Evolutionary conservation across 441 rosid species (phyloP).

Genomic region (Adansonia gregorii): DNA sequence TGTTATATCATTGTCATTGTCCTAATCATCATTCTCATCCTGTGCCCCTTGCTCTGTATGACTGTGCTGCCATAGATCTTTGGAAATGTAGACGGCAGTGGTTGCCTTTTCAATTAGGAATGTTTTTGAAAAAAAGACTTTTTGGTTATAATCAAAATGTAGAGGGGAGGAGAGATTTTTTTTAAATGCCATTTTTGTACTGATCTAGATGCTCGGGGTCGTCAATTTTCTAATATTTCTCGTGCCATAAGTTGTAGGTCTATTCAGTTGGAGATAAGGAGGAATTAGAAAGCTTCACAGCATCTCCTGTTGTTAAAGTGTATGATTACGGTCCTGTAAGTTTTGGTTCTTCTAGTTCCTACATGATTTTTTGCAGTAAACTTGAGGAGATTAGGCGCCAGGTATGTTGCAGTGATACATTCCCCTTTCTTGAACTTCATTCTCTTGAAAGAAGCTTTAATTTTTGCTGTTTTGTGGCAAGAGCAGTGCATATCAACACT

Average conservation of each 20-base stretch:
- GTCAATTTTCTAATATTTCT: conserved; percentile 22
- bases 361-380: conserved; percentile 36
- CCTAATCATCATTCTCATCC: background rate
- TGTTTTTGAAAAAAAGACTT: background rate
- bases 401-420: conserved; percentile 49
- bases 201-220: conserved; percentile 9
- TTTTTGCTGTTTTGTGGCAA: conserved; percentile 33
- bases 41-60: background rate
- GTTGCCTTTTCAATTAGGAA: background rate
- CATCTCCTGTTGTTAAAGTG: conserved; percentile 72
- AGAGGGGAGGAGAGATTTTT: background rate
- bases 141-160: conserved; percentile 11
- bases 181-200: background rate
- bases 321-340: conserved; percentile 59
- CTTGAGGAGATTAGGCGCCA: conserved; percentile 62
- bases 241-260: conserved; percentile 51
- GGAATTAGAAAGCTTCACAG: conserved; percentile 68
- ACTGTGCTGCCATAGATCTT: conserved; percentile 7
- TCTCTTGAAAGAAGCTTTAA: conserved; percentile 29
- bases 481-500: conserved; percentile 72
- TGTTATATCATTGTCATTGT: background rate
- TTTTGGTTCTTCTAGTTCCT: conserved; percentile 40
- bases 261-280: conserved; percentile 69
- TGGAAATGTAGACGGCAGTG: background rate
- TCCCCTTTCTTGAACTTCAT: conserved; percentile 29